Percentiles rank a stretch among this genome's conserved stretches.
Conservation (phyloP, 2,329 filamentous ascomycete species). For the Scytalidium lignicola region DNA sequence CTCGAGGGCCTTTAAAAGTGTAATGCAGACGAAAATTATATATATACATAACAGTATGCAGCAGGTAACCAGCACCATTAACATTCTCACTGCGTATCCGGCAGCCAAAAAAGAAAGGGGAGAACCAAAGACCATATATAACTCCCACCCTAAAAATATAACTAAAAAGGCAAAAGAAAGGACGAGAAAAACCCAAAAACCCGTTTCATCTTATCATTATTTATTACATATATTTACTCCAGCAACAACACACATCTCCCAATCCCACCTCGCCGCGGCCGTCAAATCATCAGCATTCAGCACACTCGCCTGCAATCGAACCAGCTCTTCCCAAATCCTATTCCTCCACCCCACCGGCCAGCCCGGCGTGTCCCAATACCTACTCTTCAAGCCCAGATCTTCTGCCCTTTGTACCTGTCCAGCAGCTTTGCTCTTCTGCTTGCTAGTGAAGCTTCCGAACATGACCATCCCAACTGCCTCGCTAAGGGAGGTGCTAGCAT, state of each 20-base stretch:
- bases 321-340: constrained; percentile 34
- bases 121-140: too few relatives aligned
- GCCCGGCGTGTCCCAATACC: constrained; percentile 38
- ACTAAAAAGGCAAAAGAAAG: too few relatives aligned
- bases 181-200: too few relatives aligned
- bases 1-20: too few relatives aligned
- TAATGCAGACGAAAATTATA: too few relatives aligned
- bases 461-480: constrained; percentile 12
- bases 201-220: too few relatives aligned
- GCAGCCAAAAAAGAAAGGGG: too few relatives aligned
- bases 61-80: too few relatives aligned
- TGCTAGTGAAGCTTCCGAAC: constrained; percentile 9
- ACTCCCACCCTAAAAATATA: too few relatives aligned
- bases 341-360: constrained; percentile 34
- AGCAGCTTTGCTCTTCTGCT: constrained; percentile 18
- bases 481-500: constrained; percentile 18
- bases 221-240: too few relatives aligned
- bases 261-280: constrained; percentile 26
- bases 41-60: too few relatives aligned
- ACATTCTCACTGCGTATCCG: too few relatives aligned
- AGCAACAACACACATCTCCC: constrained; percentile 4
- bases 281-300: constrained; percentile 39
- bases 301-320: constrained; percentile 33
- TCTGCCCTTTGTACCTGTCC: constrained; percentile 26
- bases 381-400: constrained; percentile 31